Evolutionary conservation across 225 moss, liverwort and hornwort species (phyloP).

Genomic region (Bryoerythrophyllum caledonicum): DNA sequence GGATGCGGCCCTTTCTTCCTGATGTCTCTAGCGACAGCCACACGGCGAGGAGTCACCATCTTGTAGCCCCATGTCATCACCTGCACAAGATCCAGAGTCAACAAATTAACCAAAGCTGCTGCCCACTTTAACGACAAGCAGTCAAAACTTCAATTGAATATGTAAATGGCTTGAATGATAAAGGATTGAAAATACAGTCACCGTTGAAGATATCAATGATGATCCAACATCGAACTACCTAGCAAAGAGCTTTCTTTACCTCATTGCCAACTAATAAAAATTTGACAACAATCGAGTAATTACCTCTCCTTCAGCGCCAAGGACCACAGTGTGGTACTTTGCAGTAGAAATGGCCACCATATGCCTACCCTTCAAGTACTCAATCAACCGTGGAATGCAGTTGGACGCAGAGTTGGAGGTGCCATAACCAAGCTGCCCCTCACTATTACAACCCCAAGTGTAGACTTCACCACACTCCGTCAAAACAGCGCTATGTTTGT

Average conservation of each 20-base stretch:
- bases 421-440: constrained; percentile 95
- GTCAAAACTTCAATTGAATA: not conserved
- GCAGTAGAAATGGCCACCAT: constrained; percentile 76
- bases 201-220: not conserved
- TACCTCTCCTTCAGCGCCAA: constrained; percentile 95
- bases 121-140: not conserved
- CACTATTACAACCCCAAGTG: constrained; percentile 96
- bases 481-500: constrained; percentile 96
- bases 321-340: constrained; percentile 88
- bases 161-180: constrained; percentile 6
- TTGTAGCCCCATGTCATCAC: constrained; percentile 98
- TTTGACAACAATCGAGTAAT: not conserved
- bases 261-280: constrained; percentile 15
- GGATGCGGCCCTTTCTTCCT: constrained; percentile 68
- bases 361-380: constrained; percentile 84
- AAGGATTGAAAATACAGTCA: not conserved
- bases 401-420: constrained; percentile 96
- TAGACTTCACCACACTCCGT: constrained; percentile 86
- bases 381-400: constrained; percentile 74
- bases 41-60: constrained; percentile 94
- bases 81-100: constrained; percentile 44
- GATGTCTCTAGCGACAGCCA: constrained; percentile 63
- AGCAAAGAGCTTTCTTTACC: constrained; percentile 10
- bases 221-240: constrained; percentile 5
- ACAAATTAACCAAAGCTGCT: constrained; percentile 10